Percentiles rank a stretch among this genome's conserved stretches.
phyloP scores from a whole-genome alignment of 768 basidiomycete genomes.

The Kondoa subrosea region DNA sequence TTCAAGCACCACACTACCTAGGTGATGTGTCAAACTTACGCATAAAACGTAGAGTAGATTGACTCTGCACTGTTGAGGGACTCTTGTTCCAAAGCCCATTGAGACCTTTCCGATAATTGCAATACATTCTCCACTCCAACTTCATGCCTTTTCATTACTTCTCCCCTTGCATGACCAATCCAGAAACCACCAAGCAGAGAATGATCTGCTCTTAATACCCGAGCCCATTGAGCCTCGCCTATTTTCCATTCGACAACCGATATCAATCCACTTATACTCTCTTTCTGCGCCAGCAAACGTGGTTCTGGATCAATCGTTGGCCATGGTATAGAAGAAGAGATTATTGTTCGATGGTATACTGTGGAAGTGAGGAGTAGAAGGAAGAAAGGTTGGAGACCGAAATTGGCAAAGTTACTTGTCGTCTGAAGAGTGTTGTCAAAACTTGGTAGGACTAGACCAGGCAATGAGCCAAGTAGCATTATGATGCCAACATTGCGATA shows the following conservation, averaged over 20 bases:
- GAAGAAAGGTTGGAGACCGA: neutral
- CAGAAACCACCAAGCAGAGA: slow-evolving; percentile 55
- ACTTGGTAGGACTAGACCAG: too few species aligned
- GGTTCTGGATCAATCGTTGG: neutral
- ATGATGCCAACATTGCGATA: too few species aligned
- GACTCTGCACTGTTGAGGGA: slow-evolving; percentile 38
- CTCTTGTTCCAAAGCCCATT: neutral
- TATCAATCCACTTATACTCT: slow-evolving; percentile 62
- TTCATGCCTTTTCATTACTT: slow-evolving; percentile 32
- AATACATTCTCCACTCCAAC: slow-evolving; percentile 20
- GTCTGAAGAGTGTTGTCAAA: too few species aligned
- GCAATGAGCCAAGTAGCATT: too few species aligned
- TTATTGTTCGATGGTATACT: neutral
- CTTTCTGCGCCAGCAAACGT: slow-evolving; percentile 48
- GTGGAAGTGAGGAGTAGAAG: neutral
- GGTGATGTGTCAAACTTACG: too few species aligned
- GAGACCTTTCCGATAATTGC: neutral
- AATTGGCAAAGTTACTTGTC: neutral
- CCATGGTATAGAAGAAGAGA: neutral
- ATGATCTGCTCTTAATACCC: slow-evolving; percentile 43
- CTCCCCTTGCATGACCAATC: slow-evolving; percentile 33
- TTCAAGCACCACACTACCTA: too few species aligned
- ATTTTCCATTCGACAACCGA: slow-evolving; percentile 51
- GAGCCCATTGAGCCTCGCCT: slow-evolving; percentile 31
- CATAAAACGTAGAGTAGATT: slow-evolving; percentile 63